Evolutionary conservation across 768 basidiomycete genomes (phyloP).

Genomic region (Russula sp.): DNA sequence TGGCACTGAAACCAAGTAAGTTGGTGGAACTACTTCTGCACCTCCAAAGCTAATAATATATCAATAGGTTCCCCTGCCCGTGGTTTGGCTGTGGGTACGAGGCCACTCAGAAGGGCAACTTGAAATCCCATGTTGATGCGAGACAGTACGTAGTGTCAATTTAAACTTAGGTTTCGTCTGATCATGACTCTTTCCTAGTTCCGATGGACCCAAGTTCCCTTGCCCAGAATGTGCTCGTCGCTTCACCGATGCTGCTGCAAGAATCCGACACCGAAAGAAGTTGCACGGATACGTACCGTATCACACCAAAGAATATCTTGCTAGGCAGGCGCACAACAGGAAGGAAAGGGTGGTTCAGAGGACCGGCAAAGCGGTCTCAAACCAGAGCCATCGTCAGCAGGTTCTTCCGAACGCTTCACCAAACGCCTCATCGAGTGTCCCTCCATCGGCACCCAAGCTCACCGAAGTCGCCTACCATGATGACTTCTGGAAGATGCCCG

Average conservation of each 20-base stretch:
- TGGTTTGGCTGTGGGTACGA: conserved; percentile 8
- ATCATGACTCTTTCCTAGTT: neutral
- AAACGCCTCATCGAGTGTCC: neutral
- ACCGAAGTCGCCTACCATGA: conserved; percentile 6
- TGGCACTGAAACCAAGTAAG: conserved; percentile 18
- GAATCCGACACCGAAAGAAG: conserved; percentile 15
- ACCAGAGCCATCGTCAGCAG: neutral
- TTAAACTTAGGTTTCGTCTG: neutral
- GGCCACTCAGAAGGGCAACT: conserved; percentile 7
- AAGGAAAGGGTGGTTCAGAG: neutral
- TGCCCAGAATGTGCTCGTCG: conserved; percentile 7
- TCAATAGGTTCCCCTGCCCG: conserved; percentile 14
- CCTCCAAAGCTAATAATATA: neutral
- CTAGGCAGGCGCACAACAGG: neutral
- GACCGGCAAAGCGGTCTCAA: neutral
- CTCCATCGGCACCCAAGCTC: neutral
- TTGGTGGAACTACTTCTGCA: neutral
- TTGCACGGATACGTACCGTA: conserved; percentile 14
- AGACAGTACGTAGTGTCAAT: conserved; percentile 16
- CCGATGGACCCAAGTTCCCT: neutral
- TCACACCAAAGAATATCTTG: conserved; percentile 6
- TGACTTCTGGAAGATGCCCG: conserved; percentile 5
- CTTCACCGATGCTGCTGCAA: conserved; percentile 11
- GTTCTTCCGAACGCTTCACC: neutral
- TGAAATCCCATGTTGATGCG: conserved; percentile 3